Evolutionary conservation across 257 asterid species (phyloP).

Genomic region (Eustoma russellianum): DNA sequence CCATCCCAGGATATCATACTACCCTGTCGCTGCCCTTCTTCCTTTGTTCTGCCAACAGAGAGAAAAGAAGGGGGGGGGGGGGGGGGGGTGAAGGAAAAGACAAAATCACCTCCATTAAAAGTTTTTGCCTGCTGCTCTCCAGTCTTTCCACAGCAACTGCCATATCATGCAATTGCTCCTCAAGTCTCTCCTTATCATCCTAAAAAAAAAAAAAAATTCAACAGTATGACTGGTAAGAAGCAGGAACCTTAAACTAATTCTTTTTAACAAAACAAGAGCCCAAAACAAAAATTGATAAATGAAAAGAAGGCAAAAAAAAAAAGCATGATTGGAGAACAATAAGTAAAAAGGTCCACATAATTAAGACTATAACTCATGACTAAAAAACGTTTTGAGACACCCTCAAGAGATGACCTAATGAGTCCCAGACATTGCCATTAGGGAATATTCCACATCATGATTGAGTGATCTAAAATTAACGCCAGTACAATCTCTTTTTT

Average conservation of each 20-base stretch:
- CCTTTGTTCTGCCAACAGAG: neutral
- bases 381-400: no score
- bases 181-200: constrained; percentile 88
- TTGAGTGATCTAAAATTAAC: no score
- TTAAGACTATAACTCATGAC: no score
- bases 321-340: neutral
- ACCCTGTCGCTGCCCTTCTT: no score
- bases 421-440: no score
- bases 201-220: constrained; percentile 31
- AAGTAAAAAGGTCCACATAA: no score
- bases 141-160: constrained; percentile 85
- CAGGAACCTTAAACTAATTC: neutral
- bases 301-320: neutral
- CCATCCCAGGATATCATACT: no score
- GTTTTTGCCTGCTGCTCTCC: constrained; percentile 89
- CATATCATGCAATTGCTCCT: constrained; percentile 92
- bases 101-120: constrained; percentile 62
- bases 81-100: neutral
- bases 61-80: no score
- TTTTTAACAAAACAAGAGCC: neutral
- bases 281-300: neutral
- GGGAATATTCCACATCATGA: no score
- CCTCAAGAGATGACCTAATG: no score
- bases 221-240: constrained; percentile 1
- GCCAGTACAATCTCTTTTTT: no score